Conservation (phyloP, 345 rosid species). For the Gossypium raimondii region DNA sequence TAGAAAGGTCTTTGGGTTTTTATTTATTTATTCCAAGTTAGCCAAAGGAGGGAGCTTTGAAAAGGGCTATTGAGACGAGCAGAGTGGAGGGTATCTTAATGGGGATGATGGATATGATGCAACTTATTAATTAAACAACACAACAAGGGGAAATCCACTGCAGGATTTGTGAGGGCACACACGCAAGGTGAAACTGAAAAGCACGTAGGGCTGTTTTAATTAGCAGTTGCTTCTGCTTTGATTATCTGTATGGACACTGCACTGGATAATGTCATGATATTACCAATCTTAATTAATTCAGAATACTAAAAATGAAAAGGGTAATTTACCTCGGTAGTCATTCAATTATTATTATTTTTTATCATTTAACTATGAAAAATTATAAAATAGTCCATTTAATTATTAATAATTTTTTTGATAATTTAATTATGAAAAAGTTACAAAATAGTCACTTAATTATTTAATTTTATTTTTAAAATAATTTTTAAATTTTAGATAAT, state of each 20-base stretch:
- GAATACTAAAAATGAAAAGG: not conserved
- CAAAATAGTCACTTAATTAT: accelerated
- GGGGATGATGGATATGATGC: not conserved
- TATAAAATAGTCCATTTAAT: too few relatives aligned
- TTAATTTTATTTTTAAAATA: too few relatives aligned
- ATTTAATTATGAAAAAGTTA: too few relatives aligned
- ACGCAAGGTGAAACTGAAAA: not conserved
- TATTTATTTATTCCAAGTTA: too few relatives aligned
- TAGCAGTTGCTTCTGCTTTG: not conserved
- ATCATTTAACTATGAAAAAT: too few relatives aligned
- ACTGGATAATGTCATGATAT: not conserved
- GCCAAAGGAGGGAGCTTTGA: too few relatives aligned
- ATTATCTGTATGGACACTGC: not conserved
- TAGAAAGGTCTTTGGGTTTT: not conserved
- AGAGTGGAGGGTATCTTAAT: too few relatives aligned
- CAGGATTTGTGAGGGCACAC: not conserved
- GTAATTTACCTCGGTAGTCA: too few relatives aligned
- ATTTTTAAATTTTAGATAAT: too few relatives aligned
- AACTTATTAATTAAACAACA: not conserved
- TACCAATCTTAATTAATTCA: not conserved
- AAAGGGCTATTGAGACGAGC: not conserved
- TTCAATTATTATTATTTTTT: too few relatives aligned
- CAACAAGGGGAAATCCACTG: not conserved
- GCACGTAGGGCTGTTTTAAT: not conserved
- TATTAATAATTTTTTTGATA: too few relatives aligned